phyloP scores from a whole-genome alignment of 805 yeast genomes.

The Myxozyma vanderwaltii region DNA sequence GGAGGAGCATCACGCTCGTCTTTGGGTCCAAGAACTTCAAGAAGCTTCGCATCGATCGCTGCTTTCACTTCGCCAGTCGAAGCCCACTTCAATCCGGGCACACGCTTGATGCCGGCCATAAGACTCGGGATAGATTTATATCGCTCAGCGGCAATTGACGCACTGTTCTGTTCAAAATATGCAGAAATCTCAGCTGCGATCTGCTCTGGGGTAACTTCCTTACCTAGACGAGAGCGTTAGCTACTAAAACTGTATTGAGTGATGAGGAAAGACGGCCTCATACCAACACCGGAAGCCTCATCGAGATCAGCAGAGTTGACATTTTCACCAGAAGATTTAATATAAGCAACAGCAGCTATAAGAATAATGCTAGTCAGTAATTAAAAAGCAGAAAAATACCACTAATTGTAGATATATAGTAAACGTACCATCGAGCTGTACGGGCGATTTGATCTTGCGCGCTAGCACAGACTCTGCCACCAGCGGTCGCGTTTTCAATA shows the following conservation, averaged over 20 bases:
- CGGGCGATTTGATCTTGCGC: constrained; percentile 63
- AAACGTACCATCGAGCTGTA: constrained; percentile 64
- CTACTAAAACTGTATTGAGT: no score
- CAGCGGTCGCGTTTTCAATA: constrained; percentile 51
- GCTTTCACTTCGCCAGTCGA: constrained; percentile 85
- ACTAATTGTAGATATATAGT: background rate
- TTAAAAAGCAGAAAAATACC: no score
- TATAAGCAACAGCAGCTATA: constrained; percentile 54
- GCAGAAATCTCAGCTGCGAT: constrained; percentile 59
- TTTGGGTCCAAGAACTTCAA: constrained; percentile 82
- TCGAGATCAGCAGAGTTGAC: constrained; percentile 58
- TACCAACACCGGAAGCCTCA: constrained; percentile 63
- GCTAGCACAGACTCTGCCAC: constrained; percentile 64
- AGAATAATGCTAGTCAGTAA: background rate
- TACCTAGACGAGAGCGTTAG: constrained; percentile 49
- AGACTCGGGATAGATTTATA: constrained; percentile 77
- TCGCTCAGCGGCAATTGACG: constrained; percentile 66
- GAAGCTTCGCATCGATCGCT: constrained; percentile 73
- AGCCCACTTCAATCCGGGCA: constrained; percentile 88
- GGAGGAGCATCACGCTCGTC: constrained; percentile 88
- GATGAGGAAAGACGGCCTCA: constrained; percentile 4
- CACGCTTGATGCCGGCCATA: constrained; percentile 71
- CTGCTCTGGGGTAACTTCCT: constrained; percentile 65
- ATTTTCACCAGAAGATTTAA: constrained; percentile 52
- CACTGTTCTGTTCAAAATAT: constrained; percentile 62